phyloP scores from a whole-genome alignment of 208 protist species.

The Acanthamoeba triangularis region DNA sequence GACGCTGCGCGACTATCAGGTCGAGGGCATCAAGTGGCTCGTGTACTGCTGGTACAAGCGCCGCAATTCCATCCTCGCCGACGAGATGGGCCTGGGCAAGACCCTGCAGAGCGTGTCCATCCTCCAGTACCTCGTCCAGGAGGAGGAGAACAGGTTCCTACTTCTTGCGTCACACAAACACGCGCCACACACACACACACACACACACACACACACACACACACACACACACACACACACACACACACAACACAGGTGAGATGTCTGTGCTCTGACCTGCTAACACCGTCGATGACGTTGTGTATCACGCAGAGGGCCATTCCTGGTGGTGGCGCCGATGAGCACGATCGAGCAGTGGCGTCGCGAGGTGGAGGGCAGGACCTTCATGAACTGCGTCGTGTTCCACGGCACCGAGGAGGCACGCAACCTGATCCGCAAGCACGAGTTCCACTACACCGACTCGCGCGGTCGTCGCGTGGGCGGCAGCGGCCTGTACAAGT shows the following conservation, averaged over 20 bases:
- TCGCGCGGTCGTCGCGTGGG: background rate
- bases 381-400: conserved; percentile 92
- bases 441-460: conserved; percentile 88
- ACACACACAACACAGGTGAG: no score
- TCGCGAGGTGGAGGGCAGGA: conserved; percentile 93
- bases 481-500: conserved; percentile 84
- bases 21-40: conserved; percentile 98
- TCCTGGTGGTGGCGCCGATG: conserved; percentile 97
- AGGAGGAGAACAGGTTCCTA: conserved; percentile 92
- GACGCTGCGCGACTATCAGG: conserved; percentile 93
- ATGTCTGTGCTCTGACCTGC: conserved; percentile 91
- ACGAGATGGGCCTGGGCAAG: conserved; percentile 99
- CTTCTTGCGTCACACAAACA: conserved; percentile 94
- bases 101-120: conserved; percentile 96
- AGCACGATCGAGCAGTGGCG: conserved; percentile 96
- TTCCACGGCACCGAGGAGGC: conserved; percentile 94
- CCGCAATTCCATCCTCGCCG: conserved; percentile 95
- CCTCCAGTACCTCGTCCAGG: conserved; percentile 72
- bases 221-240: no score
- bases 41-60: conserved; percentile 92
- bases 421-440: conserved; percentile 87
- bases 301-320: conserved; percentile 92
- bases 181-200: conserved; percentile 93
- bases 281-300: background rate
- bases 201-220: conserved; percentile 76